Conservation (phyloP, 2,329 filamentous ascomycete species). For the Graphilbum fragrans region DNA sequence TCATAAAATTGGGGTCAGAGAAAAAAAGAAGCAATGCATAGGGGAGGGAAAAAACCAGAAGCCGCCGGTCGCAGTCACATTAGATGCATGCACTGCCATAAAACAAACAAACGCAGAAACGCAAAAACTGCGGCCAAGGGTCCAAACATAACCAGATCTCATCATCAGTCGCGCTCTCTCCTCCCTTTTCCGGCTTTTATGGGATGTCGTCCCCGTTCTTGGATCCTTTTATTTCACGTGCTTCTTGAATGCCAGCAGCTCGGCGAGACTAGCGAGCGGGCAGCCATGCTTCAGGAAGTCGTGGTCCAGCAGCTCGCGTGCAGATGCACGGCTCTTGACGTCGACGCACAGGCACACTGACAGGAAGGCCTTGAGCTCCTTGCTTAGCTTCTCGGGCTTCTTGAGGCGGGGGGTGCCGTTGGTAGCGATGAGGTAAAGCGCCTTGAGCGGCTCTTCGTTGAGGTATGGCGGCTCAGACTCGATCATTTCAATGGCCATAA, state of each 20-base stretch:
- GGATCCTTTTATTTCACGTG: slow-evolving; percentile 50
- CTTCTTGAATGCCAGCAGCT: slow-evolving; percentile 80
- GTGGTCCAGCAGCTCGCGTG: slow-evolving; percentile 77
- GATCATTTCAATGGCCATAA: slow-evolving; percentile 99
- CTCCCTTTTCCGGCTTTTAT: too few relatives aligned
- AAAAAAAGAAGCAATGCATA: too few relatives aligned
- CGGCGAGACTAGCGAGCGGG: slow-evolving; percentile 67
- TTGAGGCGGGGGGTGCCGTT: slow-evolving; percentile 94
- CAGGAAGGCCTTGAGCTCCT: slow-evolving; percentile 94
- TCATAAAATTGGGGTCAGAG: too few relatives aligned
- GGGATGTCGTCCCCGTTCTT: too few relatives aligned
- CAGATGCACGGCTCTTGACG: slow-evolving; percentile 85
- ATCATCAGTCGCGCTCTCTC: too few relatives aligned
- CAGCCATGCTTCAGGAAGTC: slow-evolving; percentile 94
- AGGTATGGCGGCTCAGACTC: slow-evolving; percentile 96
- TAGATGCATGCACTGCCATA: too few relatives aligned
- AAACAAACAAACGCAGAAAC: too few relatives aligned
- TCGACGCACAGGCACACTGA: slow-evolving; percentile 95
- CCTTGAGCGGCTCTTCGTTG: slow-evolving; percentile 95
- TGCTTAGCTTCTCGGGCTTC: slow-evolving; percentile 95
- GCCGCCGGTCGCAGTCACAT: too few relatives aligned
- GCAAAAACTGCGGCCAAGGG: too few relatives aligned
- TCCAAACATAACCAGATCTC: too few relatives aligned
- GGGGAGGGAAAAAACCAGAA: too few relatives aligned
- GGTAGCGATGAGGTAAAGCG: slow-evolving; percentile 92